These are phyloP conservation scores for Candolleomyces eurysporus DNA, from an alignment of 768 basidiomycete genomes.

Conservation along the genomic window DNA sequence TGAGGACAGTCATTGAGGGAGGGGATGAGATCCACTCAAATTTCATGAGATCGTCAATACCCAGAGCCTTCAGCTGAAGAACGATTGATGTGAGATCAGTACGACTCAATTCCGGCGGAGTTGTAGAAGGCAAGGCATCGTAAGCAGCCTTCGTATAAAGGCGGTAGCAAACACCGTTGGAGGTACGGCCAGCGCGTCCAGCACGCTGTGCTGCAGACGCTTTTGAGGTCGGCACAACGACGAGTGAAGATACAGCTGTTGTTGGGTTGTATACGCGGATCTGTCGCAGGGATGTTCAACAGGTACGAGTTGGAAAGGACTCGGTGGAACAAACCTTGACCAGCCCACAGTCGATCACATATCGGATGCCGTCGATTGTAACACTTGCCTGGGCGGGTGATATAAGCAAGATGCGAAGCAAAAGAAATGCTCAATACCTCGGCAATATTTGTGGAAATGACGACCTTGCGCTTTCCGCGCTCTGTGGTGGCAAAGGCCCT, in stretches of 20 bases:
- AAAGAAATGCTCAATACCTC: constrained; percentile 51
- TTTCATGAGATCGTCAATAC: constrained; percentile 92
- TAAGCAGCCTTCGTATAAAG: constrained; percentile 74
- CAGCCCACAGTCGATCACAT: constrained; percentile 91
- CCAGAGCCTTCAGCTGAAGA: constrained; percentile 90
- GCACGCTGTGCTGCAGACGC: constrained; percentile 93
- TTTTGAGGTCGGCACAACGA: constrained; percentile 77
- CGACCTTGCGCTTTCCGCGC: constrained; percentile 80
- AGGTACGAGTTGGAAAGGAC: not conserved
- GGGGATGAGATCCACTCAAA: constrained; percentile 95
- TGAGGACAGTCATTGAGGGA: constrained; percentile 78
- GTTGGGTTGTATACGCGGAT: constrained; percentile 89
- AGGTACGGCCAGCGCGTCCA: constrained; percentile 92
- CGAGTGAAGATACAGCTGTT: constrained; percentile 80
- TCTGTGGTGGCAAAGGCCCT: constrained; percentile 77
- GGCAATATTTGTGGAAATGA: constrained; percentile 94
- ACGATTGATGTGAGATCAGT: constrained; percentile 91
- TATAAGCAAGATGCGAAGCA: not conserved
- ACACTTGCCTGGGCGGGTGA: constrained; percentile 72
- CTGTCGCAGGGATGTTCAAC: constrained; percentile 34
- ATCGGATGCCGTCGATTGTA: constrained; percentile 94
- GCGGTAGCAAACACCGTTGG: constrained; percentile 89
- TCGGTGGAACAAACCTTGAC: constrained; percentile 68
- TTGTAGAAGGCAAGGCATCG: constrained; percentile 59
- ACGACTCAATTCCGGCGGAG: constrained; percentile 87